Conservation (phyloP, 148 eudicot genomes). For the Rhododendron ovatum region DNA sequence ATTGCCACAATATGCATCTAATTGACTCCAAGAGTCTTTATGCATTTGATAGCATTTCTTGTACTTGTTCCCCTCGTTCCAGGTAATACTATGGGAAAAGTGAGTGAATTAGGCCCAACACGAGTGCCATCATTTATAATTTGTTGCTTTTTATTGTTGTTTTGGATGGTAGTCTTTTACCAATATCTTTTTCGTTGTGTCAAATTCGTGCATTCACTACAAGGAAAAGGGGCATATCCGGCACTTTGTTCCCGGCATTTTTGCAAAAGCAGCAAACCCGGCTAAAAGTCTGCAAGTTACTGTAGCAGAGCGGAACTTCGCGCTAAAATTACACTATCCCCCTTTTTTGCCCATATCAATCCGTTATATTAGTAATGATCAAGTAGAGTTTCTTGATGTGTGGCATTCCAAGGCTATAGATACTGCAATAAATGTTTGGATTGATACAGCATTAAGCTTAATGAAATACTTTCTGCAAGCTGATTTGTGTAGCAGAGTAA, state of each 20-base stretch:
- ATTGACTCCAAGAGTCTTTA: background rate
- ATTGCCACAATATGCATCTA: background rate
- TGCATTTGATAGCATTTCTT: background rate
- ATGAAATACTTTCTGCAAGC: background rate
- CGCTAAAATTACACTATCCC: no score
- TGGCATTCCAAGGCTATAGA: background rate
- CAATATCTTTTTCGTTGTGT: background rate
- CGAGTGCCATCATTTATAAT: background rate
- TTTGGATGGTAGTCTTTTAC: background rate
- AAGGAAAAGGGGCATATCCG: no score
- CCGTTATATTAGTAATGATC: background rate
- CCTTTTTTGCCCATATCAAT: background rate
- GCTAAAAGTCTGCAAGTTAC: no score
- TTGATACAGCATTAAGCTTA: background rate
- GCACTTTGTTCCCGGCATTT: no score
- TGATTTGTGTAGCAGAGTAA: background rate
- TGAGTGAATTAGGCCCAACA: background rate
- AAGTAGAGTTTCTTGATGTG: background rate
- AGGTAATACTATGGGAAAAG: background rate
- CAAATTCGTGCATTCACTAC: background rate
- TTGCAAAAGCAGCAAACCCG: no score
- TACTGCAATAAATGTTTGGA: background rate
- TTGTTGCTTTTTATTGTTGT: background rate
- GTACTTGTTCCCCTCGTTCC: background rate
- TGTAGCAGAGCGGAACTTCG: no score